Percentiles rank a stretch among this genome's conserved stretches.
phyloP scores from a whole-genome alignment of 2,329 filamentous ascomycete species.

The Leptoxyphium fumago region DNA sequence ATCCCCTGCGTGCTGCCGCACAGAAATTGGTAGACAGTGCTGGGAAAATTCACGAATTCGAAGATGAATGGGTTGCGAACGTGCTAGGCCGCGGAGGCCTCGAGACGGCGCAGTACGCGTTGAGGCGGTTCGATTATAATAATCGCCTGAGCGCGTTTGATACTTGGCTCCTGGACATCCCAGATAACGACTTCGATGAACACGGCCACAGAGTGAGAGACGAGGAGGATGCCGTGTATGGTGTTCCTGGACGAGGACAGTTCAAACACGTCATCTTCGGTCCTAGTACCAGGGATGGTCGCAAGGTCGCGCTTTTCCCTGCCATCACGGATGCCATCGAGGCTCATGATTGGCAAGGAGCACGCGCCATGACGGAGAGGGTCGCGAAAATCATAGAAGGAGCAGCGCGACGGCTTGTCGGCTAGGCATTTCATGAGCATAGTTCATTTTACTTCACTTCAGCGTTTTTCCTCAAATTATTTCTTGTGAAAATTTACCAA shows the following conservation, averaged over 20 bases:
- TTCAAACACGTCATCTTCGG: conserved; percentile 90
- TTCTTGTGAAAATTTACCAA: too few species aligned
- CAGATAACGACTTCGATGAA: conserved; percentile 20
- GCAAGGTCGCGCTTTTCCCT: conserved; percentile 59
- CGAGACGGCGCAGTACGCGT: conserved; percentile 54
- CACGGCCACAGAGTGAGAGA: conserved; percentile 3
- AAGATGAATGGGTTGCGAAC: conserved; percentile 57
- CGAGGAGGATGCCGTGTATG: conserved; percentile 5
- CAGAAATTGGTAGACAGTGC: conserved; percentile 45
- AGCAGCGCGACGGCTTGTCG: conserved; percentile 33
- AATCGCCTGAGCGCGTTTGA: conserved; percentile 69
- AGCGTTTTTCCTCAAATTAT: too few species aligned
- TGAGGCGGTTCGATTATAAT: conserved; percentile 63
- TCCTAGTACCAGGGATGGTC: conserved; percentile 60
- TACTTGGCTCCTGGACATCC: conserved; percentile 64
- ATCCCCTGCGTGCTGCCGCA: conserved; percentile 48
- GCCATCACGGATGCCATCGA: conserved; percentile 72
- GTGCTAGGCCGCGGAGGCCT: conserved; percentile 60
- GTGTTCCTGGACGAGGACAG: conserved; percentile 68
- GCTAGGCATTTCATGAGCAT: background rate
- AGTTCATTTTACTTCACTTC: too few species aligned
- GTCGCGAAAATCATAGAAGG: conserved; percentile 51
- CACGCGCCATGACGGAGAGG: conserved; percentile 54
- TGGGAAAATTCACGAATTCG: conserved; percentile 58
- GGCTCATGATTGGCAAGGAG: conserved; percentile 52